phyloP scores from a whole-genome alignment of 78 protist genomes.

The Dictyostelium brefeldianum region DNA sequence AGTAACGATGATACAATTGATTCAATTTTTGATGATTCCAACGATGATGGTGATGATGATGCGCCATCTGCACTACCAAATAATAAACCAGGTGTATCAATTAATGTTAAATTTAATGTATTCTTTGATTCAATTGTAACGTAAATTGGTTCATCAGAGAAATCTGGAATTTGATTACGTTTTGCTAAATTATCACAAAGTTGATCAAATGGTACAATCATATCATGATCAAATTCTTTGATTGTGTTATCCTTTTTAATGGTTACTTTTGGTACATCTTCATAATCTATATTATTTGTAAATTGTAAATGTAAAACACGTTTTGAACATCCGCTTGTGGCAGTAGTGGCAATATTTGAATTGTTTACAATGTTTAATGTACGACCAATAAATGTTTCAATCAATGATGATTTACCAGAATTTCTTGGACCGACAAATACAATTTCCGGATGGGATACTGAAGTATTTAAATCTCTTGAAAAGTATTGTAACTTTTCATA shows the following conservation, averaged over 20 bases:
- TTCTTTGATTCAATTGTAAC: constrained; percentile 55
- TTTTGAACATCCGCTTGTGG: constrained; percentile 41
- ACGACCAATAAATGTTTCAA: constrained; percentile 86
- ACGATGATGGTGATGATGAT: not conserved
- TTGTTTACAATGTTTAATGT: constrained; percentile 70
- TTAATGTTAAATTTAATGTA: constrained; percentile 54
- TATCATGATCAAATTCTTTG: constrained; percentile 83
- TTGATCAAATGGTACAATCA: constrained; percentile 71
- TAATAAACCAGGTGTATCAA: constrained; percentile 85
- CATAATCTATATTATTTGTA: constrained; percentile 45
- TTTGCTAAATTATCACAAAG: constrained; percentile 48
- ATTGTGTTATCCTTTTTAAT: constrained; percentile 60
- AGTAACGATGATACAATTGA: constrained; percentile 18
- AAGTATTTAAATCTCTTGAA: constrained; percentile 83
- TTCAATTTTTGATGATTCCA: constrained; percentile 54
- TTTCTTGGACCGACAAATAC: constrained; percentile 84
- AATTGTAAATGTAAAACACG: constrained; percentile 72
- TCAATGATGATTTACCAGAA: constrained; percentile 81
- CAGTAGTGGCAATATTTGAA: not conserved
- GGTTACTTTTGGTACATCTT: constrained; percentile 61
- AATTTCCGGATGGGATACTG: constrained; percentile 81
- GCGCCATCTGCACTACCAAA: not conserved
- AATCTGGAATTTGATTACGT: constrained; percentile 2
- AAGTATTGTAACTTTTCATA: constrained; percentile 78
- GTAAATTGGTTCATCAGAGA: constrained; percentile 80